Conservation (phyloP, 495 filamentous ascomycete genomes). For the Trichoderma virens region DNA sequence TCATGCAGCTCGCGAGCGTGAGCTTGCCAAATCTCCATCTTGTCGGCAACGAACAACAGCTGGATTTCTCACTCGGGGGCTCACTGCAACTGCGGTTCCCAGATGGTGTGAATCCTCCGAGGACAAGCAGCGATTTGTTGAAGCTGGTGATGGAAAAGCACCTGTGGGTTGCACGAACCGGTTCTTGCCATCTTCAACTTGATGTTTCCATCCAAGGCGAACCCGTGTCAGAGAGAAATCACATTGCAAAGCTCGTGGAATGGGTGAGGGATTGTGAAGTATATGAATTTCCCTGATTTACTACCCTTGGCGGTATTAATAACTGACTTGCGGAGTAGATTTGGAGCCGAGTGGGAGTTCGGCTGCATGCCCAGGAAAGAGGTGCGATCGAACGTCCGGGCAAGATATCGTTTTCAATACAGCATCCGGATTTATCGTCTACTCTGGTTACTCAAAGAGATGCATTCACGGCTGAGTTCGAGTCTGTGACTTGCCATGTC, state of each 20-base stretch:
- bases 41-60: neutral
- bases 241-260: neutral
- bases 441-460: neutral
- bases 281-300: neutral
- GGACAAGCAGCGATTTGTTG: neutral
- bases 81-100: neutral
- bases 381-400: neutral
- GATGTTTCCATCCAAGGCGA: neutral
- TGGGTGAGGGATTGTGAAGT: neutral
- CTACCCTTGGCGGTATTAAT: neutral
- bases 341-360: neutral
- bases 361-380: neutral
- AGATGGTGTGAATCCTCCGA: neutral
- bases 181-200: neutral
- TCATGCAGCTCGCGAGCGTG: neutral
- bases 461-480: neutral
- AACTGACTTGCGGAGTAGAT: neutral
- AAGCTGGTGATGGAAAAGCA: neutral
- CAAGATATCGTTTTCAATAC: neutral
- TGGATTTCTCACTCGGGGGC: neutral
- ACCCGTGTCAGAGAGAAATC: neutral
- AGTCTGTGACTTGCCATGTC: constrained; percentile 2
- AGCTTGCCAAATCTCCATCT: neutral
- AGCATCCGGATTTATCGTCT: constrained; percentile 1
- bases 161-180: constrained; percentile 5